A percentile compares a stretch with the other conserved stretches of the same genome.
Evolutionary conservation across 148 eudicot genomes (phyloP).

Genomic region (Vaccinium corymbosum): DNA sequence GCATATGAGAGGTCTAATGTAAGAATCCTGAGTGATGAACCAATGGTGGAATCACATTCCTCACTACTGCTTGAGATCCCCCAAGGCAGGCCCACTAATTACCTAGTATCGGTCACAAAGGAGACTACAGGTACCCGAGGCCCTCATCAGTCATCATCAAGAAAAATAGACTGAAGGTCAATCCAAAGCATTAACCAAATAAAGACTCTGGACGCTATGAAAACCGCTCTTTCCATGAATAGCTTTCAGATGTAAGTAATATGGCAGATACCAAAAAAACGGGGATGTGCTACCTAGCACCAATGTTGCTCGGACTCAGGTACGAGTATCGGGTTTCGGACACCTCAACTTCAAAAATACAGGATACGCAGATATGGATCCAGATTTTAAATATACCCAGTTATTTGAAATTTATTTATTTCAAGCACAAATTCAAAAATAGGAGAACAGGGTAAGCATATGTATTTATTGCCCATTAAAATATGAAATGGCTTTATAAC

Average conservation of each 20-base stretch:
- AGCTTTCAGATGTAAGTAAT: not conserved
- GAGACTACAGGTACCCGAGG: not conserved
- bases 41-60: not conserved
- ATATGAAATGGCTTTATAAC: no score
- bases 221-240: not conserved
- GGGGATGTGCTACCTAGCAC: not conserved
- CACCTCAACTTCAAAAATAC: no score
- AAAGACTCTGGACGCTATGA: not conserved
- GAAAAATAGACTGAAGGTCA: not conserved
- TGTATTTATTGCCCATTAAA: no score
- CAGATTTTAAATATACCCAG: no score
- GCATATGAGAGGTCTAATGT: not conserved
- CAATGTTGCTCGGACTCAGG: no score
- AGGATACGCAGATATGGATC: no score
- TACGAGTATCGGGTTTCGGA: no score
- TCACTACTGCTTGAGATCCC: slow-evolving; percentile 3
- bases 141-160: not conserved
- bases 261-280: not conserved
- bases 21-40: not conserved
- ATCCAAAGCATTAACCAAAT: not conserved
- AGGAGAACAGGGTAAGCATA: no score
- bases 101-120: not conserved
- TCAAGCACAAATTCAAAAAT: no score
- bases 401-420: no score
- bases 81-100: not conserved